Conservation (phyloP, 306 rosid genomes). For the Albizia julibrissin region DNA sequence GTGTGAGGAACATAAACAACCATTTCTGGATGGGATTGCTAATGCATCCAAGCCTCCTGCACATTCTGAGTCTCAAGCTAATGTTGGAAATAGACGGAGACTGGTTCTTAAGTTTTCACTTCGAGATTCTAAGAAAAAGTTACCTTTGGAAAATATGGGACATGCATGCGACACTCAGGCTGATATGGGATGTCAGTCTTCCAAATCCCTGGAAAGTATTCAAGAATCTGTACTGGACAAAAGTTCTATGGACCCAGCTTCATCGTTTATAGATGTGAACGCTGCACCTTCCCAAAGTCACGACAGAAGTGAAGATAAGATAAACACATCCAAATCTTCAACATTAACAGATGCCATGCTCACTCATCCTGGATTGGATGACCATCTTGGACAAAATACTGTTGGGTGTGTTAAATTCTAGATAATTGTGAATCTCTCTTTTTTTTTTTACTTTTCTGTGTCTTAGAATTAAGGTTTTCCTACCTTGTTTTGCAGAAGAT, state of each 20-base stretch:
- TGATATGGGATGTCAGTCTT: constrained; percentile 44
- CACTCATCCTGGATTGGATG: constrained; percentile 44
- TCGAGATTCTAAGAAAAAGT: constrained; percentile 63
- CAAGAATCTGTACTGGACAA: constrained; percentile 26
- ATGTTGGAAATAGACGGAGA: constrained; percentile 46
- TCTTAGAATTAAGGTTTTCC: constrained; percentile 26
- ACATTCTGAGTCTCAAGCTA: constrained; percentile 47
- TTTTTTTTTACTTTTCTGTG: neutral
- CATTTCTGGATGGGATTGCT: constrained; percentile 37
- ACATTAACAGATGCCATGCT: constrained; percentile 42
- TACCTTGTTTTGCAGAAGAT: constrained; percentile 48
- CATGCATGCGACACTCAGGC: constrained; percentile 38
- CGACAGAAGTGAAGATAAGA: constrained; percentile 36
- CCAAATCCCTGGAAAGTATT: constrained; percentile 38
- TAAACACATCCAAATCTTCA: constrained; percentile 39
- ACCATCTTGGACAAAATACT: constrained; percentile 36
- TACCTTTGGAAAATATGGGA: constrained; percentile 42
- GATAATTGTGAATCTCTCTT: constrained; percentile 8
- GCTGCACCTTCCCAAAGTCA: constrained; percentile 37
- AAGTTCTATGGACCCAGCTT: constrained; percentile 35
- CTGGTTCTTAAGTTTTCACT: constrained; percentile 67
- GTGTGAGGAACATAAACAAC: constrained; percentile 39
- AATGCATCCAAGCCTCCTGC: constrained; percentile 41
- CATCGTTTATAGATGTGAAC: constrained; percentile 32
- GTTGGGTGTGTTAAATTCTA: constrained; percentile 45